A percentile compares a stretch with the other conserved stretches of the same genome.
Conservation (phyloP, 2,329 filamentous ascomycete species). For the Emergomyces africanus region DNA sequence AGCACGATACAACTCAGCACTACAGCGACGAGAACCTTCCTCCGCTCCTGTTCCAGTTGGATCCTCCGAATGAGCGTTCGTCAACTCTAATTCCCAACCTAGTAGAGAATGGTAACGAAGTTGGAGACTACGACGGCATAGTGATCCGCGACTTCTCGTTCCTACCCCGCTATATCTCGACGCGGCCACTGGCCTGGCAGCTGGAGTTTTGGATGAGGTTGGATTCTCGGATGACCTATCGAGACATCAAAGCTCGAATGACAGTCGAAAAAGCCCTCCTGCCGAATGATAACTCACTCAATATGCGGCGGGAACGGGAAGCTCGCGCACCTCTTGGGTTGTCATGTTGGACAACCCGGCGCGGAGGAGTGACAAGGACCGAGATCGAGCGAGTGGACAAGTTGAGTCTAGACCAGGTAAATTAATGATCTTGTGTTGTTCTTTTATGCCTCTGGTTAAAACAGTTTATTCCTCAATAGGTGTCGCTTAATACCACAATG, state of each 20-base stretch:
- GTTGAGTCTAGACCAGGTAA: conserved; percentile 13
- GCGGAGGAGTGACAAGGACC: conserved; percentile 9
- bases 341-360: conserved; percentile 17
- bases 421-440: not conserved
- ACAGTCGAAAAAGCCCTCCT: conserved; percentile 6
- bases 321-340: conserved; percentile 15
- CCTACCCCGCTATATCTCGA: conserved; percentile 18
- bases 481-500: conserved; percentile 16
- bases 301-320: conserved; percentile 18
- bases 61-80: conserved; percentile 6
- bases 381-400: conserved; percentile 19
- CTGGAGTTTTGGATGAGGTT: conserved; percentile 21
- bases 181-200: conserved; percentile 16
- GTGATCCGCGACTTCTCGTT: conserved; percentile 16
- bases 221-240: conserved; percentile 16
- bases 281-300: conserved; percentile 16
- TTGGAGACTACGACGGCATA: conserved; percentile 7
- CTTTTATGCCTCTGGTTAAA: not conserved
- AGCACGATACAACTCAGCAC: conserved; percentile 12
- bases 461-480: not conserved
- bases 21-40: conserved; percentile 13
- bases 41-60: conserved; percentile 15
- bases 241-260: conserved; percentile 21
- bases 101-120: conserved; percentile 10
- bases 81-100: conserved; percentile 3